Conservation (phyloP, 108 stramenopile species). For the Discostella pseudostelligera region DNA sequence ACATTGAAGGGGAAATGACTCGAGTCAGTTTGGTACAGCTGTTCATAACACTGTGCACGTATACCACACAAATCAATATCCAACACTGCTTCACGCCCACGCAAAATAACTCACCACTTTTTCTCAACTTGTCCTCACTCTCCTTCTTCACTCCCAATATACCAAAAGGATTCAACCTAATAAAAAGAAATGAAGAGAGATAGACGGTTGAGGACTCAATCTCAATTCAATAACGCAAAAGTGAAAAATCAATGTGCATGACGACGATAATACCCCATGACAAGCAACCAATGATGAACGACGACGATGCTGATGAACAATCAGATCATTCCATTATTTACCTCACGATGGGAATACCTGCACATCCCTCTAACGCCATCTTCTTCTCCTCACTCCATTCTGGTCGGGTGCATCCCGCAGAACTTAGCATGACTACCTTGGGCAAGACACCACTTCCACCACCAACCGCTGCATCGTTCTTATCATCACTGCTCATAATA, state of each 20-base stretch:
- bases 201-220: too few relatives aligned
- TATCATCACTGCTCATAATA: too few relatives aligned
- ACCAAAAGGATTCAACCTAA: conserved; percentile 89
- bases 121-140: conserved; percentile 66
- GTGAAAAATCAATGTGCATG: too few relatives aligned
- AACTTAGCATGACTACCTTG: conserved; percentile 76
- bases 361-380: conserved; percentile 55
- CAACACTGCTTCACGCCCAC: background rate
- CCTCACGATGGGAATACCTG: conserved; percentile 93
- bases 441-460: conserved; percentile 23
- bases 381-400: conserved; percentile 74
- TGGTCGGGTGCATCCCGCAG: conserved; percentile 80
- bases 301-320: too few relatives aligned
- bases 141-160: conserved; percentile 85
- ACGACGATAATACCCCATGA: too few relatives aligned
- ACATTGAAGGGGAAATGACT: too few relatives aligned
- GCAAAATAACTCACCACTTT: conserved; percentile 40
- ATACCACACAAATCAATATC: background rate
- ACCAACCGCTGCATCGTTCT: background rate
- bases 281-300: too few relatives aligned
- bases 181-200: too few relatives aligned
- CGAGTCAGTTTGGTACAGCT: too few relatives aligned
- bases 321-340: too few relatives aligned
- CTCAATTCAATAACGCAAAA: too few relatives aligned
- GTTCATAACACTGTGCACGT: conserved; percentile 21